Conservation (phyloP, 2,329 filamentous ascomycete genomes). For the Magnaporthiopsis incrustans region DNA sequence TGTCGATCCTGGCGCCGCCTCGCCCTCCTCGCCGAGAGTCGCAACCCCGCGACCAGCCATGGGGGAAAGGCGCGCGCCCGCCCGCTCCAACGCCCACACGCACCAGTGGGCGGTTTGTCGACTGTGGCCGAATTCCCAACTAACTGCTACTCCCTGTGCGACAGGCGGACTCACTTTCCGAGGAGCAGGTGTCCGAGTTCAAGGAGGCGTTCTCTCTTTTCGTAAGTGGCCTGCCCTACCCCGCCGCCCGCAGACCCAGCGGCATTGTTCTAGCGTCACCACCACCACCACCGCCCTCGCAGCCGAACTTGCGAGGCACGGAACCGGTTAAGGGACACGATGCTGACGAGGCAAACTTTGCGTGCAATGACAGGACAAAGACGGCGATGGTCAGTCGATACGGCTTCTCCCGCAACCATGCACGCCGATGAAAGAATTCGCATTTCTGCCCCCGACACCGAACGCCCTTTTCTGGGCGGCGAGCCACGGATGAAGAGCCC, state of each 20-base stretch:
- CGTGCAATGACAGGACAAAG: constrained; percentile 16
- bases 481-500: not conserved
- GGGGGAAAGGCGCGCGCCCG: constrained; percentile 2
- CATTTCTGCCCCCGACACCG: not conserved
- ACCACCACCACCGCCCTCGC: not conserved
- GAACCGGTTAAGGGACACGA: not conserved
- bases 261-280: not conserved
- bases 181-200: constrained; percentile 99
- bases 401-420: not conserved
- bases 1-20: constrained; percentile 5
- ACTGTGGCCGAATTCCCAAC: not conserved
- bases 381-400: constrained; percentile 18
- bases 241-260: not conserved
- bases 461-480: not conserved
- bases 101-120: constrained; percentile 10
- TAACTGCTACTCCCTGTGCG: not conserved
- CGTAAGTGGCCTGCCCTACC: constrained; percentile 53
- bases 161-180: constrained; percentile 95
- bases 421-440: not conserved
- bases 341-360: not conserved
- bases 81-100: not conserved
- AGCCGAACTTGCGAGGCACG: not conserved
- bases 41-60: constrained; percentile 4
- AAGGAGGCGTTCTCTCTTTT: constrained; percentile 99
- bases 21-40: constrained; percentile 1